A percentile compares a stretch with the other conserved stretches of the same genome.
phyloP scores from a whole-genome alignment of 2,329 filamentous ascomycete genomes.

The Fusarium virguliforme region DNA sequence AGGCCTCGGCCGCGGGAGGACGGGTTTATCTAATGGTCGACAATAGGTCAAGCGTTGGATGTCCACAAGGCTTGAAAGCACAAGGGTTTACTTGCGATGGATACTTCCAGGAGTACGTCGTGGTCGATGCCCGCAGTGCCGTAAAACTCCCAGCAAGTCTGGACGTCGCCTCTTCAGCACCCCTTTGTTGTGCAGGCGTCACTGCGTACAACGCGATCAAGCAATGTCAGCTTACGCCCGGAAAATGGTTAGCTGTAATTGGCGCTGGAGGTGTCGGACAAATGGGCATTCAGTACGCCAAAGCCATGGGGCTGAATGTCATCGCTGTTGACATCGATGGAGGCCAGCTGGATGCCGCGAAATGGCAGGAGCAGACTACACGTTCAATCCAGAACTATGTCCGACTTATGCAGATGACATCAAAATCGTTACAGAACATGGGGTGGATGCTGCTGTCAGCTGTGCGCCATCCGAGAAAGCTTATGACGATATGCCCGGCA shows the following conservation, averaged over 20 bases:
- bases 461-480: conserved; percentile 1
- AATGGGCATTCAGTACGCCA: conserved; percentile 12
- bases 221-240: not conserved
- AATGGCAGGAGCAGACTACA: conserved; percentile 1
- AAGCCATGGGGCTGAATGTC: conserved; percentile 17
- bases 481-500: not conserved
- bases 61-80: not conserved
- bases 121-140: not conserved
- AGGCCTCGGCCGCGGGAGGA: not conserved
- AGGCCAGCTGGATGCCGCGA: not conserved
- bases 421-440: not conserved
- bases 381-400: conserved; percentile 24
- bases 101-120: conserved; percentile 13
- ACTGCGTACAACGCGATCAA: conserved; percentile 12
- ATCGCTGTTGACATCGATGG: conserved; percentile 5
- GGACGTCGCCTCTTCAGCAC: not conserved
- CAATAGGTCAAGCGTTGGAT: conserved; percentile 1
- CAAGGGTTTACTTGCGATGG: conserved; percentile 12
- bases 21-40: not conserved
- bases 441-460: conserved; percentile 9
- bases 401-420: conserved; percentile 5
- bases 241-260: conserved; percentile 10
- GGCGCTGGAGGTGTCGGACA: conserved; percentile 1
- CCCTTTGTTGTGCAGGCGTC: conserved; percentile 15
- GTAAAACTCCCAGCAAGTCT: not conserved